These are phyloP conservation scores for Boletus pseudo-olivaceus DNA, from an alignment of 768 basidiomycete species.

Conservation along the genomic window DNA sequence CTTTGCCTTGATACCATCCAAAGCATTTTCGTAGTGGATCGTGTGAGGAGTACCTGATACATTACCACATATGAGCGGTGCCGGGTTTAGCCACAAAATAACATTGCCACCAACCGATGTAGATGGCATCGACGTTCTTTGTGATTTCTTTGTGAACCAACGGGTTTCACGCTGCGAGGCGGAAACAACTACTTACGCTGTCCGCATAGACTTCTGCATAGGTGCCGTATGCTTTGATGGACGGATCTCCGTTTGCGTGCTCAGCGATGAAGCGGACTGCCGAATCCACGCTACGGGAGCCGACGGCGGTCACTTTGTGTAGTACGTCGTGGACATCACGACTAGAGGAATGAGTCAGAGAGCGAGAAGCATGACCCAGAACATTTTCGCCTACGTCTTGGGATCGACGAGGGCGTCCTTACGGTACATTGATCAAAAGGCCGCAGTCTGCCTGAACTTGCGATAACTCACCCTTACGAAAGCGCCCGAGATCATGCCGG, in stretches of 20 bases:
- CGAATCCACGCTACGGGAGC: constrained; percentile 66
- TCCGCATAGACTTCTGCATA: constrained; percentile 76
- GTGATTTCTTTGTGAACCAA: neutral
- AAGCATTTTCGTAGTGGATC: constrained; percentile 72
- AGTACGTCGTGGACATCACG: constrained; percentile 61
- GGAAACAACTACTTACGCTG: constrained; percentile 40
- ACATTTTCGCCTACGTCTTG: constrained; percentile 49
- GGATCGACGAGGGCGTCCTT: constrained; percentile 79
- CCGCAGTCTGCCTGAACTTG: neutral
- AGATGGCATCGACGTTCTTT: constrained; percentile 71
- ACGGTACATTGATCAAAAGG: neutral
- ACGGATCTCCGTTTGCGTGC: constrained; percentile 46
- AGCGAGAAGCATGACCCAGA: neutral
- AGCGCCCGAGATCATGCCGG: constrained; percentile 62
- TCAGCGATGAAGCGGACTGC: constrained; percentile 66
- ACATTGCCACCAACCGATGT: constrained; percentile 50
- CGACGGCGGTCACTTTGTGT: constrained; percentile 72
- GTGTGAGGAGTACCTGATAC: constrained; percentile 79
- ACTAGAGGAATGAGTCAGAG: constrained; percentile 32
- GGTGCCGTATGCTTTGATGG: constrained; percentile 64
- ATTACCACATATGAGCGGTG: neutral
- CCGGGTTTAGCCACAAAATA: neutral
- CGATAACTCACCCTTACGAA: constrained; percentile 60
- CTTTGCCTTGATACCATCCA: constrained; percentile 70
- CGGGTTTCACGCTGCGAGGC: neutral